Evolutionary conservation across 768 basidiomycete species (phyloP), one percentile per base, ranked within the genome.

Genomic region (Phlegmacium glaucopus): DNA sequence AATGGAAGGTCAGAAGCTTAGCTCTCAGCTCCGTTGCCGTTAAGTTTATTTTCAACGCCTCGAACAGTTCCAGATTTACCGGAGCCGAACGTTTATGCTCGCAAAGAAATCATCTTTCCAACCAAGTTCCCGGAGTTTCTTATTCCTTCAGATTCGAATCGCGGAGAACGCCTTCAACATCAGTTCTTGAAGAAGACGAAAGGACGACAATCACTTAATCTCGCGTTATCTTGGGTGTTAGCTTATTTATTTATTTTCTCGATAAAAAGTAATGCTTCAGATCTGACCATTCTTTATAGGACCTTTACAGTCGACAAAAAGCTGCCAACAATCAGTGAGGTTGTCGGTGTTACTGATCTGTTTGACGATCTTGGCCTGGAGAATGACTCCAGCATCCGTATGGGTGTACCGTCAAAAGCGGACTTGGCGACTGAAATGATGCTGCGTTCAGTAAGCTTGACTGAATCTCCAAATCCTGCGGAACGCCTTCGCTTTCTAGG

Each of bases 201-300:
- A 56, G 85, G 85, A 2, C 60, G 80, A 16, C 74, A 78, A 45
- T 71, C 83, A 4, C 67, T 88, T 4, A 69, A 74, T 16, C 68
- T 88, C 11, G 72, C 79, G 27, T 65, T 90, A 42, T 80, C 82
- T 11, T 89, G 87, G 87, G 75, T 77, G 86, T 86, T 48, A 41
- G 76, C 22, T 22, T 69, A 26, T 30, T 42, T n/a, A 7, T 26
- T 13, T 27, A n/a, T 48, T 34, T 13, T 44, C 28, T 29, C 41
- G 49, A 22, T 16, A 13, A n/a, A n/a, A n/a, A n/a, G n/a, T n/a
- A n/a, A n/a, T 32, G 17, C n/a, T 44, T 17, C 16, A 26, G 26
- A 26, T 13, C 25, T 39, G 10, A 27, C 27, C 34, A 42, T 25
- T 57, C 39, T 41, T 41, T 16, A 38, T 48, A 77, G 83, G 39